Percentiles rank a stretch among this genome's conserved stretches.
These are phyloP conservation scores for Phytopythium sindhum DNA, from an alignment of 352 stramenopile species.

Conservation along the genomic window DNA sequence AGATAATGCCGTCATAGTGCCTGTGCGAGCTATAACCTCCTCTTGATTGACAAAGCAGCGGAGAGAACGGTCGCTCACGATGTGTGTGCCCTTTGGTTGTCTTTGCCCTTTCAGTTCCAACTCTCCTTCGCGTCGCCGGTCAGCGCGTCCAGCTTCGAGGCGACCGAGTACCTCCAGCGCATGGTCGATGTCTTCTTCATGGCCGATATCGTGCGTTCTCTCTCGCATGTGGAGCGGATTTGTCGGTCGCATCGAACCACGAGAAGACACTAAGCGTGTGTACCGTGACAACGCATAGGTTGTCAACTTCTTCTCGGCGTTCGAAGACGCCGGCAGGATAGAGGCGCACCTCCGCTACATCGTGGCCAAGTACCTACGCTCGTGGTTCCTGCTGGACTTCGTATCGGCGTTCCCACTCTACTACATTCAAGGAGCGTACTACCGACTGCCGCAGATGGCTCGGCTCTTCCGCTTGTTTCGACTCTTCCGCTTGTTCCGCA, in stretches of 20 bases:
- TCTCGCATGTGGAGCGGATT: not conserved
- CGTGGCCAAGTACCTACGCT: constrained; percentile 51
- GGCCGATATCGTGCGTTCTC: constrained; percentile 51
- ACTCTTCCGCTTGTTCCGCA: constrained; percentile 53
- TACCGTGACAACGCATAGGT: constrained; percentile 16
- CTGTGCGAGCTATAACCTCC: constrained; percentile 31
- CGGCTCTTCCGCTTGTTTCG: constrained; percentile 65
- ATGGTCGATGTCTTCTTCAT: constrained; percentile 73
- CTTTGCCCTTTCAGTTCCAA: constrained; percentile 46
- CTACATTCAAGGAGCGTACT: constrained; percentile 56
- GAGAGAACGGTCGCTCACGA: not conserved
- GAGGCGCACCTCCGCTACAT: constrained; percentile 44
- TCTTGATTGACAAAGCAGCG: not conserved
- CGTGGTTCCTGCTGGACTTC: constrained; percentile 76
- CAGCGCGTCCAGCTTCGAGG: constrained; percentile 11
- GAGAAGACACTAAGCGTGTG: not conserved
- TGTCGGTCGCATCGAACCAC: not conserved
- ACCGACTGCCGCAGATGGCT: constrained; percentile 55
- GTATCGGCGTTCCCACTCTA: constrained; percentile 76
- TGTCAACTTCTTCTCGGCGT: constrained; percentile 73
- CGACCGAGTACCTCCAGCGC: constrained; percentile 48
- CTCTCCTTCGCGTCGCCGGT: constrained; percentile 47
- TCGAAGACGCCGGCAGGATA: constrained; percentile 57
- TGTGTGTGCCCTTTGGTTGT: not conserved
- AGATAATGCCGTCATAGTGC: constrained; percentile 80